Evolutionary conservation across 1,284 basidiomycete species (phyloP), one percentile per base, ranked within the genome.

Genomic region (Butyriboletus appendiculatus): DNA sequence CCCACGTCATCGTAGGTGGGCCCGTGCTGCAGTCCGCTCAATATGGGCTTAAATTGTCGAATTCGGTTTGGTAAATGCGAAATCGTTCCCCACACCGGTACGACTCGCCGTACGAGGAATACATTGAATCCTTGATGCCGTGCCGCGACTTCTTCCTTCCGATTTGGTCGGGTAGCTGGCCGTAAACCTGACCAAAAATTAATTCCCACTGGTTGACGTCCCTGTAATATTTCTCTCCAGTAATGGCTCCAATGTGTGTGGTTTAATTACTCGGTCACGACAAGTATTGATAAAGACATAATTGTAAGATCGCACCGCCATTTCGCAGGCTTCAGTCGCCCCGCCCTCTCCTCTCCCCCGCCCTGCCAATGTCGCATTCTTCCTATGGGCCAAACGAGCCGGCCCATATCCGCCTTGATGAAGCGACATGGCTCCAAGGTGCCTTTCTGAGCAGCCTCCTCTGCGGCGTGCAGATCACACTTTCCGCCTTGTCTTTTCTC

Each of bases 351-450:
- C n/a, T 9, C 18, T 14, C 15, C 30, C 38, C 16, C 15, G 11
- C 20, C 28, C 33, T 6, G 30, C 41, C 15, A 8, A 66, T 65
- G 64, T 38, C 38, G 15, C 12, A 42, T 24, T 16, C 45, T 38
- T 48, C 48, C 22, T 48, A 55, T 6, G 26, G 43, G 11, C 53
- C 41, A 4, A 5, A 56, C 12, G 54, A 67, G 34, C 28, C 60
- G 14, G 20, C 0, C 6, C 0, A 55, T 26, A 5, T 42, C 24
- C 52, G 56, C 18, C 10, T 1, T 16, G 55, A 52, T 20, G 62
- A 67, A 37, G 42, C 59, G 5, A n/a, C 61, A 26, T 64, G 63
- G 65, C 61, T 64, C 11, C 65, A 64, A 46, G 65, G 63, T 30
- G 63, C 65, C 5, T 56, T 67, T 37, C 18, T 67, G 30, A 53